Conservation (phyloP, 345 rosid species). For the Populus tremula region DNA sequence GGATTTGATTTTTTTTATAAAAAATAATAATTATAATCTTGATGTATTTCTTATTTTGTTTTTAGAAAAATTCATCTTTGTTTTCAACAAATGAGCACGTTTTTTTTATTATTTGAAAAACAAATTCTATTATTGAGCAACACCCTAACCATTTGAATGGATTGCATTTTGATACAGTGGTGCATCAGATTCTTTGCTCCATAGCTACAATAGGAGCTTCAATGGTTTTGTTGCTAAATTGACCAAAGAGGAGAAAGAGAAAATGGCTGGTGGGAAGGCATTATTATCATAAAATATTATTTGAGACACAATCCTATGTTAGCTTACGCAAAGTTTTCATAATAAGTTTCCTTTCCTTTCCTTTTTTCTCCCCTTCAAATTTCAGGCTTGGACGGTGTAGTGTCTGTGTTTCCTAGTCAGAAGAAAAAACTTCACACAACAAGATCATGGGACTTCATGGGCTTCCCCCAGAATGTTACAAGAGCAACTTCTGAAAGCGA, state of each 20-base stretch:
- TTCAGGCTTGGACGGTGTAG: constrained; percentile 48
- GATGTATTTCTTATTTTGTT: no score
- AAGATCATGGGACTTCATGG: constrained; percentile 60
- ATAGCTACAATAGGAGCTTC: constrained; percentile 50
- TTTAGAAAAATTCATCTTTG: background rate
- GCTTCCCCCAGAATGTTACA: constrained; percentile 30
- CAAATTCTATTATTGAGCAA: background rate
- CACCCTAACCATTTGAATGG: background rate
- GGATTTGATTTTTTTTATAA: background rate
- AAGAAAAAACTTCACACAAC: constrained; percentile 48
- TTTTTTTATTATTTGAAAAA: no score
- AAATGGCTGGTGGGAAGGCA: constrained; percentile 12
- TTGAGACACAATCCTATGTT: background rate
- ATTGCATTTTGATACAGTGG: constrained; percentile 17
- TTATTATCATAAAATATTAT: background rate
- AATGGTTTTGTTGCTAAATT: constrained; percentile 55
- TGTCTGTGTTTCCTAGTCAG: constrained; percentile 51
- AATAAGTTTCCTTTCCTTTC: background rate
- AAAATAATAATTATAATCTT: no score
- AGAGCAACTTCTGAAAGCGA: constrained; percentile 38
- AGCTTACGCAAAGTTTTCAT: background rate
- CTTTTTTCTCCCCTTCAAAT: no score
- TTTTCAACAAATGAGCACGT: no score
- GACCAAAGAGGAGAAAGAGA: constrained; percentile 30
- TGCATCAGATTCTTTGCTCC: constrained; percentile 39